Base-by-base conservation (phyloP, 345 rosid species). In the Gossypium raimondii region DNA sequence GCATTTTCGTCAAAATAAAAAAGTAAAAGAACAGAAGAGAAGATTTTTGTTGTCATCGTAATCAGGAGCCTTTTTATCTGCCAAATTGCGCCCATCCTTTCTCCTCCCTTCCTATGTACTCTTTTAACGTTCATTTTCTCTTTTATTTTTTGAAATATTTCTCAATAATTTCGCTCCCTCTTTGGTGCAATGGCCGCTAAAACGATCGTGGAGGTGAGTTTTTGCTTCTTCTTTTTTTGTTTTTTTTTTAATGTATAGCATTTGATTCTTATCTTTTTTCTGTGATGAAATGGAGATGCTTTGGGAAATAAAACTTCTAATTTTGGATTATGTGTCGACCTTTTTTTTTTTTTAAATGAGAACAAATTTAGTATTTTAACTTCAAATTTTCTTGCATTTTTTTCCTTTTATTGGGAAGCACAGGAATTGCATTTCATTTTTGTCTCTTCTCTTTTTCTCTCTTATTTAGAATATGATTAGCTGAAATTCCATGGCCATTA, bases 51-150 rank as follows among this genome's bases (percentile, higher is more conserved):
- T 69, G 24, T 57, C 34, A 55, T 84, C 84, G 75, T 76, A 70
- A 66, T 82, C 88, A 77, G 60, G 16, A 22, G 53, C 67, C 68
- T 82, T 76, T 84, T 77, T 11, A n/a, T 76, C 78, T 80, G 88
- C 76, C 83, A 55, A 80, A 83, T 81, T 81, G 76, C 81, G 71
- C 73, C 76, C 60, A 22, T 45, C n/a, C 27, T 5, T 6, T 67
- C 41, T 22, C 72, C 68, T 29, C 5, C 5, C 34, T 29, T 71
- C 67, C 73, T 12, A 66, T 22, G 60, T 64, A 27, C 43, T 11
- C 27, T 48, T 29, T 11, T 22, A 43, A 55, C 63, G 59, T 64
- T 59, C 17, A 45, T 53, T 56, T 48, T 58, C 17, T 25, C 67
- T 58, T 22, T 59, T 74, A 20, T 7, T n/a, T 29, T 29, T 17